Percentiles rank a stretch among this genome's conserved stretches.
Evolutionary conservation across 1,139 yeast species (phyloP).

Genomic region (Kodamaea ohmeri): DNA sequence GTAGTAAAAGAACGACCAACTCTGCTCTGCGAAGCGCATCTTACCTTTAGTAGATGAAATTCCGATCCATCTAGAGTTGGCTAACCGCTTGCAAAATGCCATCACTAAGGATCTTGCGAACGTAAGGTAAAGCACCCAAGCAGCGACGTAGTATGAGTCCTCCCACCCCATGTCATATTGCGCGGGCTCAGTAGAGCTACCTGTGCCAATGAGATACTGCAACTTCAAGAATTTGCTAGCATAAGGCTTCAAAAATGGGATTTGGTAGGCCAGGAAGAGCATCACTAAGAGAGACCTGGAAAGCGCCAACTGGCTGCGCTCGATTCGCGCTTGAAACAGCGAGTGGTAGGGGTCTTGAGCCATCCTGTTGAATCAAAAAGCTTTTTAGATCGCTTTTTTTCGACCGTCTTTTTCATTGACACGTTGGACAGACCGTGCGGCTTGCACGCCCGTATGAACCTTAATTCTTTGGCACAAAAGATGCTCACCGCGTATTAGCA

Average conservation of each 20-base stretch:
- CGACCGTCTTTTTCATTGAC: conserved; percentile 1
- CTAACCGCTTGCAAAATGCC: conserved; percentile 31
- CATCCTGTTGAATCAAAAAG: conserved; percentile 6
- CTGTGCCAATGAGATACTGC: conserved; percentile 31
- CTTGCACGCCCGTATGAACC: no score
- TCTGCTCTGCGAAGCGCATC: conserved; percentile 80
- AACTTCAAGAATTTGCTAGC: conserved; percentile 48
- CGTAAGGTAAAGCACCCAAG: conserved; percentile 56
- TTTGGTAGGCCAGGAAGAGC: conserved; percentile 27
- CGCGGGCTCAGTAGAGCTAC: conserved; percentile 21
- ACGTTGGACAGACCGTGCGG: no score
- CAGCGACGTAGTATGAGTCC: conserved; percentile 55
- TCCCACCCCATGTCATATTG: conserved; percentile 54
- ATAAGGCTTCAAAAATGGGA: conserved; percentile 21
- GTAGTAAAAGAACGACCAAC: conserved; percentile 74
- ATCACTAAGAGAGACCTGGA: conserved; percentile 32
- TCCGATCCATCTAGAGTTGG: conserved; percentile 18
- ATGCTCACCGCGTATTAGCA: no score
- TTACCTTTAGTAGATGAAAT: conserved; percentile 51
- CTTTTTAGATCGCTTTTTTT: conserved; percentile 3
- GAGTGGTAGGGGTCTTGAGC: conserved; percentile 13
- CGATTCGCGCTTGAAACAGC: conserved; percentile 31
- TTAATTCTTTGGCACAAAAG: no score
- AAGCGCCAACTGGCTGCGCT: conserved; percentile 40
- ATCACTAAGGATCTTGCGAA: conserved; percentile 60